phyloP scores from a whole-genome alignment of 768 basidiomycete species.

The Boletellus ananiceps region DNA sequence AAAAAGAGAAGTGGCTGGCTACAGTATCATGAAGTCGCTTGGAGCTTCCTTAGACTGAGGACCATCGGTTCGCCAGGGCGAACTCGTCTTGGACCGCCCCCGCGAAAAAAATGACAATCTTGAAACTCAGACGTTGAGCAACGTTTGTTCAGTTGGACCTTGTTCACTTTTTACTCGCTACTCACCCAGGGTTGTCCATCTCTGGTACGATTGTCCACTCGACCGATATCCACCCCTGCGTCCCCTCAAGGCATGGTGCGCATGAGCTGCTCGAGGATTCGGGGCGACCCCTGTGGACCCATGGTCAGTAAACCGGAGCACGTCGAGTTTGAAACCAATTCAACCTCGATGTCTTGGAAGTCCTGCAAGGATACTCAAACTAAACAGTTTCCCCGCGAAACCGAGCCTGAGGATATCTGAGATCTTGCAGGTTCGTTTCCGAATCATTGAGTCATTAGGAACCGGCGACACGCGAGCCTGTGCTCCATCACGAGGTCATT shows the following conservation, averaged over 20 bases:
- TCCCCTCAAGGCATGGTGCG: too few relatives aligned
- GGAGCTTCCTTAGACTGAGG: neutral
- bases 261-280: too few relatives aligned
- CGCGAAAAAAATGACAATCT: neutral
- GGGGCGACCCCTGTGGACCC: too few relatives aligned
- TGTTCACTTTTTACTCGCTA: neutral
- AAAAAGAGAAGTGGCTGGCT: too few relatives aligned
- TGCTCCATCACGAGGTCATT: conserved; percentile 7
- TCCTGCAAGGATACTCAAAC: neutral
- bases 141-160: neutral
- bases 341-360: neutral
- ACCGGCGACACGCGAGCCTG: conserved; percentile 5
- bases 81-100: too few relatives aligned
- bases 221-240: too few relatives aligned
- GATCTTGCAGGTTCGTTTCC: conserved; percentile 13
- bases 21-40: too few relatives aligned
- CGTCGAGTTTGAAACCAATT: neutral
- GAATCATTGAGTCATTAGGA: conserved; percentile 4
- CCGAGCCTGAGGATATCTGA: neutral
- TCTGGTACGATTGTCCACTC: too few relatives aligned
- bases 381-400: neutral
- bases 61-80: too few relatives aligned
- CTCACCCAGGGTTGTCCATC: neutral
- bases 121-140: neutral
- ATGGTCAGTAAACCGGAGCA: neutral